Base-by-base conservation (phyloP, 768 basidiomycete species). In the Coprinopsis strossmayeri region DNA sequence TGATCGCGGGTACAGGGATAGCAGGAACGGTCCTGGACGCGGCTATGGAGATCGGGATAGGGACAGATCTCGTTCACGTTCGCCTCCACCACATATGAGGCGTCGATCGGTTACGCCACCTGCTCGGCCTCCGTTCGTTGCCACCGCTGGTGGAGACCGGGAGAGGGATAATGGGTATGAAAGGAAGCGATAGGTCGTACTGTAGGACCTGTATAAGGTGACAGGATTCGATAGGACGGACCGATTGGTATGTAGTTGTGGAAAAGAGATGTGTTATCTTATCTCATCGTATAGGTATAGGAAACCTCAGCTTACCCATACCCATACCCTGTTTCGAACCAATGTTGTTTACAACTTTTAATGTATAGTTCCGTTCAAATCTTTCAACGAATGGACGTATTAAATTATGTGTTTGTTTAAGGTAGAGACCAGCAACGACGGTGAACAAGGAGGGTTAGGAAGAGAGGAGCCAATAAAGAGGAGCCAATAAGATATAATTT, bases 81-180 rank as follows among this genome's bases (percentile, higher is more conserved):
- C 54, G 17, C 50, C 54, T 48, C 32, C 52, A 12, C 51, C 51
- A 24, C 50, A 46, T 44, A 32, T 48, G 41, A 52, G 46, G 46
- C 32, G 17, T 43, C 35, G 35, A 18, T 38, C 35, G 9, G 35
- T 18, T 38, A 38, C 10, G 10, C 35, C 35, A 5, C 35, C 35
- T 32, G 30, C 30, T 7, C 15, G 9, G 30, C 7, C 7, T 7
- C 30, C 30, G 7, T 32, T 32, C 17, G 17, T 18, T 38, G 35
- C 35, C 5, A 5, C 35, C 17, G 35, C 35, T 38, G 46, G 50
- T 30, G 48, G 38, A 10, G 43, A 37, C 5, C 47, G 58, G 40
- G 50, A 56, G 37, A 48, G 54, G 26, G 60, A 61, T 50, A 47
- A 45, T 27, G 58, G 56, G 12, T 59, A 58, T 45, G 55, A 55